A percentile compares a stretch with the other conserved stretches of the same genome.
Conservation (phyloP, 2,329 filamentous ascomycete species). For the Cordyceps militaris region DNA sequence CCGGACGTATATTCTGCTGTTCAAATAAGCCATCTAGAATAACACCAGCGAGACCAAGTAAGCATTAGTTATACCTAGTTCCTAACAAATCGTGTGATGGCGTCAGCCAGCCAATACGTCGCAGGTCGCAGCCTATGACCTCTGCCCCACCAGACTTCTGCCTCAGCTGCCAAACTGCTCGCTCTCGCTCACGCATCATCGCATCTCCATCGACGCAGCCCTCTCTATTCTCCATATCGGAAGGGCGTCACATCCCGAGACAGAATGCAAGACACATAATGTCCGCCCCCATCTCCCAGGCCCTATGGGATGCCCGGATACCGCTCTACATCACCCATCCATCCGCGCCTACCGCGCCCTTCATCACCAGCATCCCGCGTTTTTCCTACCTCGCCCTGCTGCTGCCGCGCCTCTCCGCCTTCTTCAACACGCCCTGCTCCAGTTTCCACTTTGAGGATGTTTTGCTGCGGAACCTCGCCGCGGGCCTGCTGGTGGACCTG, state of each 20-base stretch:
- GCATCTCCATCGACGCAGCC: neutral
- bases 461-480: constrained; percentile 45
- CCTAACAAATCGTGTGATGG: too few species aligned
- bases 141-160: neutral
- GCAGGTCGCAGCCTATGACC: neutral
- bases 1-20: too few species aligned
- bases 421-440: constrained; percentile 47
- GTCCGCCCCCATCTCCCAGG: constrained; percentile 32
- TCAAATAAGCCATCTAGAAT: too few species aligned
- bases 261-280: constrained; percentile 13
- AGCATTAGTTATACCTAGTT: too few species aligned
- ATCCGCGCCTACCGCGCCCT: constrained; percentile 38
- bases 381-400: constrained; percentile 54
- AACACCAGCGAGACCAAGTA: too few species aligned
- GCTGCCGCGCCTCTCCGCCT: constrained; percentile 46
- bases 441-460: constrained; percentile 53
- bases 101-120: neutral
- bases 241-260: neutral
- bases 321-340: constrained; percentile 49
- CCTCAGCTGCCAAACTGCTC: neutral
- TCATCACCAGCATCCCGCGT: constrained; percentile 48
- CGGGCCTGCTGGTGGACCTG: constrained; percentile 48
- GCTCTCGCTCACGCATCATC: neutral
- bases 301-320: constrained; percentile 48
- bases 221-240: neutral